Conservation (phyloP, 345 rosid species). For the Lepidium sativum region DNA sequence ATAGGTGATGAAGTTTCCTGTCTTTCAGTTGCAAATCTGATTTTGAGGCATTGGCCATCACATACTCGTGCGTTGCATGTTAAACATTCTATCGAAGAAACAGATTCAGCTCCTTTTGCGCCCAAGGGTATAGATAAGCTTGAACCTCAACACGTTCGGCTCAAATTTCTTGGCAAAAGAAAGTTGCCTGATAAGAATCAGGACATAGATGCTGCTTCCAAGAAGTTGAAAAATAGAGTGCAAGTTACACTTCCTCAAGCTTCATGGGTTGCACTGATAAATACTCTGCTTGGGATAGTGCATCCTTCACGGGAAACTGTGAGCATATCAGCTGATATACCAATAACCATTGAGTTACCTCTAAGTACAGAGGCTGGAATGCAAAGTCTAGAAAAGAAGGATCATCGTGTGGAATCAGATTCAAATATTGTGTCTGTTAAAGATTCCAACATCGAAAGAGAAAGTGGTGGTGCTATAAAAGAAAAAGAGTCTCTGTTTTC, state of each 20-base stretch:
- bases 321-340: slow-evolving; percentile 66
- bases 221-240: slow-evolving; percentile 48
- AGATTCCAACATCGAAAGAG: slow-evolving; percentile 46
- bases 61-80: slow-evolving; percentile 93
- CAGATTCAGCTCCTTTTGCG: slow-evolving; percentile 69
- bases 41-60: slow-evolving; percentile 97
- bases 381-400: slow-evolving; percentile 38
- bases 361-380: slow-evolving; percentile 32
- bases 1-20: slow-evolving; percentile 98
- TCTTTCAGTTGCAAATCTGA: slow-evolving; percentile 83
- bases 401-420: slow-evolving; percentile 20
- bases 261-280: slow-evolving; percentile 64
- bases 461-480: slow-evolving; percentile 37
- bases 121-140: slow-evolving; percentile 95
- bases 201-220: slow-evolving; percentile 39
- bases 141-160: slow-evolving; percentile 73
- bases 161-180: slow-evolving; percentile 84
- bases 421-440: slow-evolving; percentile 34
- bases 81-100: slow-evolving; percentile 64
- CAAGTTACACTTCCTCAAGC: slow-evolving; percentile 52
- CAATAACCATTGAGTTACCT: slow-evolving; percentile 44
- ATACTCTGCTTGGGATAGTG: slow-evolving; percentile 61
- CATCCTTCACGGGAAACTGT: slow-evolving; percentile 38
- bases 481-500: slow-evolving; percentile 43
- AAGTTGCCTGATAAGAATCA: slow-evolving; percentile 48